Conservation (phyloP, 2,329 filamentous ascomycete genomes). For the Colletotrichum sp. region DNA sequence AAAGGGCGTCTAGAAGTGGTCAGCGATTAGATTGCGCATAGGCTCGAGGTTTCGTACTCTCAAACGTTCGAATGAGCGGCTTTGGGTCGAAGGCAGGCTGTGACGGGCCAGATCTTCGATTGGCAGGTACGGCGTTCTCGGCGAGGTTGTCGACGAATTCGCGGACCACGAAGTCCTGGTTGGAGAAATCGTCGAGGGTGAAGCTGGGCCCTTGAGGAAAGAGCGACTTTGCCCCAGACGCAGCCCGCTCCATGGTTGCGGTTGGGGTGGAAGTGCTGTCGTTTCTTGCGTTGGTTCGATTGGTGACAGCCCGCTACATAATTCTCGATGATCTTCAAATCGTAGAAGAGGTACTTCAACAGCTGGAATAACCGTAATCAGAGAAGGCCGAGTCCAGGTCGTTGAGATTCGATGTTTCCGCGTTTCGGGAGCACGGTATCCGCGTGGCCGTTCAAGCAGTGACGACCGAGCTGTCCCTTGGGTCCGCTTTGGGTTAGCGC, state of each 20-base stretch:
- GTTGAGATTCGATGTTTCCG: not conserved
- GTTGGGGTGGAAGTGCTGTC: not conserved
- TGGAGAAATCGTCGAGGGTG: conserved; percentile 86
- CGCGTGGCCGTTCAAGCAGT: not conserved
- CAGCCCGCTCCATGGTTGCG: conserved; percentile 46
- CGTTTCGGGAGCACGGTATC: conserved; percentile 19
- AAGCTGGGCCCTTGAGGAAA: conserved; percentile 84
- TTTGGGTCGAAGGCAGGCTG: conserved; percentile 86
- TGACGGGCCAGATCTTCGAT: conserved; percentile 75
- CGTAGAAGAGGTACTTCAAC: not conserved
- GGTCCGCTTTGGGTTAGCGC: not conserved
- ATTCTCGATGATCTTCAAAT: not conserved
- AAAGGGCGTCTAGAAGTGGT: conserved; percentile 59
- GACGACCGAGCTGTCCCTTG: conserved; percentile 10
- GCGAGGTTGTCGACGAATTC: conserved; percentile 96
- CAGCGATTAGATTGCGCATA: conserved; percentile 22
- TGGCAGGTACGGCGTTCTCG: conserved; percentile 79
- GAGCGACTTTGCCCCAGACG: conserved; percentile 64
- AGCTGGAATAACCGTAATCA: not conserved
- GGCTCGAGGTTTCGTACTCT: conserved; percentile 55
- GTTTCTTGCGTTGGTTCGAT: not conserved
- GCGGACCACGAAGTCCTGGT: conserved; percentile 94
- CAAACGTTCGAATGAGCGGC: conserved; percentile 93
- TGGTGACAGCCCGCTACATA: conserved; percentile 2
- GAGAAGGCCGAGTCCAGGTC: not conserved